Evolutionary conservation across 2,329 filamentous ascomycete species (phyloP).

Genomic region (Talaromyces verruculosus): DNA sequence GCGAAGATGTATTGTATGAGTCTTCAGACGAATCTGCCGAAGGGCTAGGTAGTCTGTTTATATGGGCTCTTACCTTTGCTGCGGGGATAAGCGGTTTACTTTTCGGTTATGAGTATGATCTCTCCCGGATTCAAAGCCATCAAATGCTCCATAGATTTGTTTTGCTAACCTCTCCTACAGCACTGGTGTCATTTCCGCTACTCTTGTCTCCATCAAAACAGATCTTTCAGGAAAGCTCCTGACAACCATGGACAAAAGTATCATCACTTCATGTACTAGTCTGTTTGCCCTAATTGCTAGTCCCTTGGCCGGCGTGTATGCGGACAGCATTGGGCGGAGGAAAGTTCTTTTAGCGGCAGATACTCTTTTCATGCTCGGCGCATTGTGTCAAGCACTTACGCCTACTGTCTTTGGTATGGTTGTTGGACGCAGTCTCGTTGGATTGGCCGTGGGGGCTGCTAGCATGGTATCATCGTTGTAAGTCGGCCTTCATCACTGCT

Average conservation of each 20-base stretch:
- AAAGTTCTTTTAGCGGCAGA: conserved; percentile 50
- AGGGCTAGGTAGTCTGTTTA: conserved; percentile 45
- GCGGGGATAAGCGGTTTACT: conserved; percentile 59
- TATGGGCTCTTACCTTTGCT: conserved; percentile 58
- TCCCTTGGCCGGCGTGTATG: conserved; percentile 55
- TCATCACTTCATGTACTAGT: conserved; percentile 60
- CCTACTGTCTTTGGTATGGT: conserved; percentile 48
- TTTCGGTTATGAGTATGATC: conserved; percentile 60
- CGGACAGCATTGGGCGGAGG: conserved; percentile 50
- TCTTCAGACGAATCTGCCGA: background rate
- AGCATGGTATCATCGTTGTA: conserved; percentile 78
- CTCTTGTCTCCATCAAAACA: conserved; percentile 56
- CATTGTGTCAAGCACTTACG: conserved; percentile 45
- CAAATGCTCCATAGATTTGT: background rate
- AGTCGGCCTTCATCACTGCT: conserved; percentile 25
- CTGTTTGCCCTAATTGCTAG: conserved; percentile 59
- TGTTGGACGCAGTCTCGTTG: conserved; percentile 47
- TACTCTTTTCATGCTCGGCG: conserved; percentile 47
- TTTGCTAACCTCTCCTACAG: conserved; percentile 30
- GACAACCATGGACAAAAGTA: conserved; percentile 57
- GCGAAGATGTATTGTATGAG: conserved; percentile 2
- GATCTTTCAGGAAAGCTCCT: conserved; percentile 53
- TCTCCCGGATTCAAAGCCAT: background rate
- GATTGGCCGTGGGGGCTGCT: conserved; percentile 49
- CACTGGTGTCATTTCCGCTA: conserved; percentile 63